Conservation (phyloP, 768 basidiomycete species). For the Phanerochaete sordida region DNA sequence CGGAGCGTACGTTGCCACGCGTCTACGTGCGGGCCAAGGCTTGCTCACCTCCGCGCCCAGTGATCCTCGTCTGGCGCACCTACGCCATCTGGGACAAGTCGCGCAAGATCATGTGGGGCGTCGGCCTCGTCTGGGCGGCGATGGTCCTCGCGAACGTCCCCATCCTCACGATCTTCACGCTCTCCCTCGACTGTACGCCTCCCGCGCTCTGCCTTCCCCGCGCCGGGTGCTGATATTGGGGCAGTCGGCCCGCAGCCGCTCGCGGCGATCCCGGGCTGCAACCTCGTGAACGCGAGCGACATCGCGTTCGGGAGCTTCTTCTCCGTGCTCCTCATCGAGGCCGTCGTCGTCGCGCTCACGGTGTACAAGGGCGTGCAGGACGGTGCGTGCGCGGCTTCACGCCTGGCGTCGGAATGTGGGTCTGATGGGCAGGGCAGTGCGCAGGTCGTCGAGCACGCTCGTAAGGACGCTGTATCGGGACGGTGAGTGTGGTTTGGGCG, state of each 20-base stretch:
- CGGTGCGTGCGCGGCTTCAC: not conserved
- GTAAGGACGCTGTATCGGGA: not conserved
- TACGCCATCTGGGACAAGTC: conserved; percentile 1
- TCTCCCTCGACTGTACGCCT: not conserved
- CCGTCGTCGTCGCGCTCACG: not conserved
- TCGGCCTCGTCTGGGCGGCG: not conserved
- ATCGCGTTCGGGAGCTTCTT: conserved; percentile 6
- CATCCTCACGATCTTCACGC: conserved; percentile 1
- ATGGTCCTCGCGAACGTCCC: not conserved
- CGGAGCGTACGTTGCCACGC: not conserved
- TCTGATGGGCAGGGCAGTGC: not conserved
- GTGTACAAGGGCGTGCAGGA: not conserved
- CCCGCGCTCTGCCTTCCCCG: too few relatives aligned
- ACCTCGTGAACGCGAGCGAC: conserved; percentile 2
- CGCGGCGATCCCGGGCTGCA: not conserved
- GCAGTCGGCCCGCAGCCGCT: not conserved
- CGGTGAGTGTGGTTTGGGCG: not conserved
- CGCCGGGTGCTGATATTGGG: not conserved
- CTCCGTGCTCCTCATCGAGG: not conserved
- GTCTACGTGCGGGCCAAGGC: not conserved
- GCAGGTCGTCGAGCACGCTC: not conserved
- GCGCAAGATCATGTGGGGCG: not conserved
- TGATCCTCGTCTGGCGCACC: conserved; percentile 1
- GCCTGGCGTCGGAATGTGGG: too few relatives aligned
- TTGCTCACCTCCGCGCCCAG: too few relatives aligned